Evolutionary conservation across 2,329 filamentous ascomycete species (phyloP).

Genomic region (Colletotrichum navitas): DNA sequence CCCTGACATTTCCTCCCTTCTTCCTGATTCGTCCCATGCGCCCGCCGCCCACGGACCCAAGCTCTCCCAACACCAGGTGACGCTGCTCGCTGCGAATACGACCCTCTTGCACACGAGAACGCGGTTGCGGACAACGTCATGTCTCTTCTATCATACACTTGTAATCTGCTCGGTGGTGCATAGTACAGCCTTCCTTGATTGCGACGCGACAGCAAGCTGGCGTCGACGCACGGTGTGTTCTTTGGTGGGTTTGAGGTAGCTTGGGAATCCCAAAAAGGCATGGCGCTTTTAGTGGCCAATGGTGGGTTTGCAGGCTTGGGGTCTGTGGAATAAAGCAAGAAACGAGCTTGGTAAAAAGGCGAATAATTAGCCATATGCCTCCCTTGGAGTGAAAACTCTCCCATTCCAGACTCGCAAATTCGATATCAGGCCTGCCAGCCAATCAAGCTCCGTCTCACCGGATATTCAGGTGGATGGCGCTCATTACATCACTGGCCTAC

Average conservation of each 20-base stretch:
- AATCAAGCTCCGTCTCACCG: constrained; percentile 15
- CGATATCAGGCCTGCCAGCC: not conserved
- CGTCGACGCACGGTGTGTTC: constrained; percentile 10
- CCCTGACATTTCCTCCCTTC: constrained; percentile 3
- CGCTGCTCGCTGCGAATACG: constrained; percentile 23
- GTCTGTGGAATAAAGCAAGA: too few species aligned
- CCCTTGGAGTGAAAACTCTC: constrained; percentile 19
- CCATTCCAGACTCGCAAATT: not conserved
- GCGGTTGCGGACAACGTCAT: not conserved
- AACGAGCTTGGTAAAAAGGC: too few species aligned
- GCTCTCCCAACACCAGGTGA: constrained; percentile 16
- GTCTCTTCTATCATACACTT: not conserved
- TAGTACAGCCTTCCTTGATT: not conserved
- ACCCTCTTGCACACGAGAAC: not conserved
- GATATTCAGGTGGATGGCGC: not conserved
- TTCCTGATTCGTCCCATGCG: not conserved
- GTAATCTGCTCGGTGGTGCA: not conserved
- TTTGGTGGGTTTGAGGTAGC: too few species aligned
- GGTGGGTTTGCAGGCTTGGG: too few species aligned
- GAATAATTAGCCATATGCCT: too few species aligned
- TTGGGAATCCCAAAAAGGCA: too few species aligned
- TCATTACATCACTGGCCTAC: not conserved
- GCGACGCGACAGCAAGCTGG: constrained; percentile 31
- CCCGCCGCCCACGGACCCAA: not conserved
- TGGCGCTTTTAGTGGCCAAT: too few species aligned